phyloP scores from a whole-genome alignment of 441 rosid species.

The Adansonia rubrostipa region DNA sequence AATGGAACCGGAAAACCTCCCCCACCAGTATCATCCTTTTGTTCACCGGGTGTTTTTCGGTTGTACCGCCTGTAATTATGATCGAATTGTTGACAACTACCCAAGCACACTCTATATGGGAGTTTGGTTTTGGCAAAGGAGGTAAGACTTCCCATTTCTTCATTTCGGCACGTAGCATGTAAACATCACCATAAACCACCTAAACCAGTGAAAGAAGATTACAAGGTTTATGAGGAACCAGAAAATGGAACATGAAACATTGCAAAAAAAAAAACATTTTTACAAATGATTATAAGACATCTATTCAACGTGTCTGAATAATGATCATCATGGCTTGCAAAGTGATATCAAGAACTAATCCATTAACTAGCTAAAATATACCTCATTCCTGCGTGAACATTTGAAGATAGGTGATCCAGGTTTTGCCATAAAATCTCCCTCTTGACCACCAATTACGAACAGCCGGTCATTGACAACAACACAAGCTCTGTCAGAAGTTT shows the following conservation, averaged over 20 bases:
- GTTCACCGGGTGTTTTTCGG: conserved; percentile 82
- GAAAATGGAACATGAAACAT: neutral
- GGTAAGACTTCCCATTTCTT: conserved; percentile 72
- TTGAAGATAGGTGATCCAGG: conserved; percentile 90
- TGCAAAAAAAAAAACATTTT: neutral
- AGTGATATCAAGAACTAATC: neutral
- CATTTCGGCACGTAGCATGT: conserved; percentile 75
- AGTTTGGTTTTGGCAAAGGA: conserved; percentile 80
- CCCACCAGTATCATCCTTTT: conserved; percentile 83
- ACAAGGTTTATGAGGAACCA: neutral
- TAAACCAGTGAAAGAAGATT: conserved; percentile 33
- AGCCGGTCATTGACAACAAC: conserved; percentile 62
- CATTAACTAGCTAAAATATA: conserved; percentile 23
- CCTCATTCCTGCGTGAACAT: conserved; percentile 89
- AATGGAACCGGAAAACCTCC: conserved; percentile 70
- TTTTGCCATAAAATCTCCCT: conserved; percentile 94
- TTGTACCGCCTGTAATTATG: conserved; percentile 79
- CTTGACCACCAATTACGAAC: conserved; percentile 87
- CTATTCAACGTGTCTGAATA: neutral
- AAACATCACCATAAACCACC: conserved; percentile 80
- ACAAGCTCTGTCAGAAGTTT: conserved; percentile 58
- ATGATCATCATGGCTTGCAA: conserved; percentile 5
- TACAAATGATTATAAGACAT: neutral
- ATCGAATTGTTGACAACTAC: conserved; percentile 72
- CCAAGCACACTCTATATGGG: conserved; percentile 92